These are phyloP conservation scores for Mycena venus DNA, from an alignment of 768 basidiomycete species.

Conservation along the genomic window DNA sequence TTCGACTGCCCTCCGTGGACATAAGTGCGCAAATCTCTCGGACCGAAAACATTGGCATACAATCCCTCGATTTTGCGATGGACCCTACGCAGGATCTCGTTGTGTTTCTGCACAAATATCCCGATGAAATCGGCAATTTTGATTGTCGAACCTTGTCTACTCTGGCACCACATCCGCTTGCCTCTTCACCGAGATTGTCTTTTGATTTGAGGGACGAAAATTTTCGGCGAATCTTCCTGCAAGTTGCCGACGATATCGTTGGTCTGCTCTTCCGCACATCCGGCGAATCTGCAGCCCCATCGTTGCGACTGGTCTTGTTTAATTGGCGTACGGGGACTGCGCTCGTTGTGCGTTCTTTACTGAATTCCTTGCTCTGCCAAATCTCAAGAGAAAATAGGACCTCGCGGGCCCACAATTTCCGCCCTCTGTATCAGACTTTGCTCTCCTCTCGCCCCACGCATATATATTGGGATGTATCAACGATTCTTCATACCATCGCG, in stretches of 20 bases:
- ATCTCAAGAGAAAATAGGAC: not conserved
- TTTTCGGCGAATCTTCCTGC: not conserved
- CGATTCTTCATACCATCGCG: not conserved
- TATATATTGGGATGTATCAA: not conserved
- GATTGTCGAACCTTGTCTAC: not conserved
- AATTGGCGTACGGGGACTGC: slow-evolving; percentile 4
- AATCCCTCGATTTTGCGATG: not conserved
- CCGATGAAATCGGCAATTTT: not conserved
- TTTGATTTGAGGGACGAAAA: not conserved
- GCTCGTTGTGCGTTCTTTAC: not conserved
- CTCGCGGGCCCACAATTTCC: not conserved
- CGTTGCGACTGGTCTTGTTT: not conserved
- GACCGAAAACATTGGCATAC: not conserved
- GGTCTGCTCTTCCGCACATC: not conserved
- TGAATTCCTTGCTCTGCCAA: not conserved
- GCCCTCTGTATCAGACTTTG: not conserved
- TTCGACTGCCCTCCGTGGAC: not conserved
- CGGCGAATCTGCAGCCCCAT: too few species aligned
- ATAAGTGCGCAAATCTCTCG: not conserved
- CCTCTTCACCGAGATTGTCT: not conserved
- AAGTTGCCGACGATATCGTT: slow-evolving; percentile 17
- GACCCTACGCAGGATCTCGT: slow-evolving; percentile 23
- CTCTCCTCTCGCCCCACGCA: not conserved
- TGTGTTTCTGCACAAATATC: not conserved
- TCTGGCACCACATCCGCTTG: slow-evolving; percentile 1